Evolutionary conservation across 768 basidiomycete species (phyloP), one percentile per base, ranked within the genome.

Genomic region (Termitomyces sp.): DNA sequence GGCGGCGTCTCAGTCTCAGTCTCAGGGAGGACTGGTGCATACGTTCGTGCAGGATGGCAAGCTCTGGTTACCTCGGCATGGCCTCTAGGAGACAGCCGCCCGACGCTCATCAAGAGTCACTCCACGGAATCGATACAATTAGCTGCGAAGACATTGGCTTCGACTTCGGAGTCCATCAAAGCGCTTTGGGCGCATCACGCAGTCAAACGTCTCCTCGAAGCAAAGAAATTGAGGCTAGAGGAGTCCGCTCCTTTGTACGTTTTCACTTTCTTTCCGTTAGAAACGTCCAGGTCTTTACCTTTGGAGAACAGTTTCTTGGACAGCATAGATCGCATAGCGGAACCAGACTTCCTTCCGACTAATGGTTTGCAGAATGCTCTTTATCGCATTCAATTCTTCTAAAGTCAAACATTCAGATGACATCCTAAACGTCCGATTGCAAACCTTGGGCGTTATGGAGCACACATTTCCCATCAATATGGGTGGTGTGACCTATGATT

Each of bases 381-480:
- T 40, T 37, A 43, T 60, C 59, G 40, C 53, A 17, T 45, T 45
- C 25, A n/a, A 47, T 10, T 56, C 45, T 32, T 29, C 36, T 45
- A 2, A 36, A 38, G 9, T n/a, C 48, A 5, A 15, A 15, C 59
- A 47, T 40, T 40, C 69, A 91, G 91, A 84, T 65, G 91, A 94
- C 71, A 81, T 93, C 59, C 79, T 94, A 14, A 86, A 88, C 60
- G 90, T 90, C 60, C 88, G 91, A 29, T 74, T 94, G 38, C 91
- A 91, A 74, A 92, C 91, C 0, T 74, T 93, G 12, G 91, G 91
- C 3, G 86, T 93, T 25, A 83, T 86, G 60, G 91, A 93, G 65
- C 89, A 92, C 69, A 77, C 83, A 1, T 91, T 91, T 70, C 82
- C 86, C 59, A 84, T 92, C 61, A 79, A 80, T 60, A 81, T 86